Conservation (phyloP, 495 filamentous ascomycete species). For the Daldinia vernicosa region DNA sequence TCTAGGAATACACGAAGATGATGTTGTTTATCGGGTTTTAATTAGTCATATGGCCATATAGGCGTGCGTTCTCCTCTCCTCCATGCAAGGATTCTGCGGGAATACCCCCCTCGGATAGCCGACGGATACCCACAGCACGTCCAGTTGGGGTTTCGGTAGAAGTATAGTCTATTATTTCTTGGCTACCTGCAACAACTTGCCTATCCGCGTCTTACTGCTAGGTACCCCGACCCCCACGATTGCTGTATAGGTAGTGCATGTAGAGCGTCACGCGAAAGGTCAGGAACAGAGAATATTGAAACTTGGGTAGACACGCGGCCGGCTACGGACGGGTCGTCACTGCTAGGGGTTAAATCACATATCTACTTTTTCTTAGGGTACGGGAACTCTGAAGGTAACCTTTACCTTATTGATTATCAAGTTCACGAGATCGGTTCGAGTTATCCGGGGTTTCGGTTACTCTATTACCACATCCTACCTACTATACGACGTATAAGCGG, state of each 20-base stretch:
- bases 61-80: background rate
- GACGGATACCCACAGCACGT: slow-evolving; percentile 1
- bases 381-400: slow-evolving; percentile 2
- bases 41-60: background rate
- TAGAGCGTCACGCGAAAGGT: slow-evolving; percentile 22
- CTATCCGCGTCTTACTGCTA: slow-evolving; percentile 16
- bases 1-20: background rate
- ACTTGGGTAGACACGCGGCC: slow-evolving; percentile 6
- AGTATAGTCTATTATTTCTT: slow-evolving; percentile 13
- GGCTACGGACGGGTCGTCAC: background rate
- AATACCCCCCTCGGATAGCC: slow-evolving; percentile 19
- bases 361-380: background rate
- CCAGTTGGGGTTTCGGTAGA: slow-evolving; percentile 9
- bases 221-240: slow-evolving; percentile 37
- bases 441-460: background rate
- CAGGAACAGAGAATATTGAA: slow-evolving; percentile 23
- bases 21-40: background rate
- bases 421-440: background rate
- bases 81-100: slow-evolving; percentile 5
- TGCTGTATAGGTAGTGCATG: slow-evolving; percentile 6
- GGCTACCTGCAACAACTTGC: slow-evolving; percentile 13
- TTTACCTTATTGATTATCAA: slow-evolving; percentile 1
- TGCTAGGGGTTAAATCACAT: background rate
- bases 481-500: slow-evolving; percentile 5
- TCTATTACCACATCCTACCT: slow-evolving; percentile 5